Evolutionary conservation across 352 stramenopile genomes (phyloP), one percentile per base, ranked within the genome.

Genomic region (Phytophthora crassamura): DNA sequence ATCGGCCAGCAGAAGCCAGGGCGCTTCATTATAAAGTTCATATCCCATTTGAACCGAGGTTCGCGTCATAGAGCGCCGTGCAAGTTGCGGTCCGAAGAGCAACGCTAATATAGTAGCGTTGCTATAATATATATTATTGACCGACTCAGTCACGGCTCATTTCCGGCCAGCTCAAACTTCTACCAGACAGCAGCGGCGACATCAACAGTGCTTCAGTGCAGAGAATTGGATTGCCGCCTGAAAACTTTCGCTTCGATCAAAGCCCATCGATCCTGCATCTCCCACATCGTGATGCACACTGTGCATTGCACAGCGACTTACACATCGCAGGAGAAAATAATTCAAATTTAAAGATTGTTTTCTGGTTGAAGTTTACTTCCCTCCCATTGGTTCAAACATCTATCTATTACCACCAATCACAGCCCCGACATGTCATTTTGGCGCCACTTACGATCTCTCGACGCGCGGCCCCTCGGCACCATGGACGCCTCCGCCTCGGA

Each of bases 401-500:
- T 4, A 1, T 1, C 5, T 16, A 47, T 66, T 61, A 52, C 46
- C 22, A 43, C 64, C 64, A 72, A 68, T 72, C 59, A 18, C 18
- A 46, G 10, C 14, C 32, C 16, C 18, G 33, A 53, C 32, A 11
- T 25, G 20, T 38, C 54, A 6, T 28, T 25, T 28, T 59, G n/a
- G 36, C 36, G 28, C 22, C 15, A 16, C 9, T 32, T 4, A 9
- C 16, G 51, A 68, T 66, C 56, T 50, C 28, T 32, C 6, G 28
- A 32, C 28, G 28, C 28, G 28, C 20, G 30, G 47, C 66, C 40
- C 15, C 33, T 12, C 30, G 11, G 43, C 62, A 41, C 3, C 38
- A 78, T 78, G 69, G 56, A 72, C 33, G 65, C 20, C 48, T 64
- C 46, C 47, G 39, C 53, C n/a, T 22, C 64, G n/a, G 43, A 61